phyloP scores from a whole-genome alignment of 768 basidiomycete species.

The Basidioascus undulatus region DNA sequence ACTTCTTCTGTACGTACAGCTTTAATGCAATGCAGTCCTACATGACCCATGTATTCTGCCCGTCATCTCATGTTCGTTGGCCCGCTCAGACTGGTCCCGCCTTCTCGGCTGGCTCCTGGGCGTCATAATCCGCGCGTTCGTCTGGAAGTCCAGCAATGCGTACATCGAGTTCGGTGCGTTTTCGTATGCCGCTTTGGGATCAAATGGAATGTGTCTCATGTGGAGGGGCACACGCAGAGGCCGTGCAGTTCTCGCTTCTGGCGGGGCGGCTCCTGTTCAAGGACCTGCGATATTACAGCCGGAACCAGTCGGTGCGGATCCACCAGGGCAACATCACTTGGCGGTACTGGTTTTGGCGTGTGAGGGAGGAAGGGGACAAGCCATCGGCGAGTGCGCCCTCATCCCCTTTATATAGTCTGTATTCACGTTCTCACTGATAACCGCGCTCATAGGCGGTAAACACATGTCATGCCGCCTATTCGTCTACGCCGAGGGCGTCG shows the following conservation, averaged over 20 bases:
- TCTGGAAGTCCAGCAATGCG: conserved; percentile 53
- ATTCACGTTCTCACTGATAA: no score
- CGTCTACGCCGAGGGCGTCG: conserved; percentile 55
- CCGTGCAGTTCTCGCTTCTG: conserved; percentile 72
- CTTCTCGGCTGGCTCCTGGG: conserved; percentile 46
- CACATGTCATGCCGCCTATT: conserved; percentile 62
- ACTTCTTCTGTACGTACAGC: no score
- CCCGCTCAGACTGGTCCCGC: conserved; percentile 79
- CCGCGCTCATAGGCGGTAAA: no score
- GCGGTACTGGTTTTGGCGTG: conserved; percentile 76
- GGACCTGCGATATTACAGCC: conserved; percentile 69
- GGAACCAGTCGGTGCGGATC: conserved; percentile 67
- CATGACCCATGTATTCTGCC: no score
- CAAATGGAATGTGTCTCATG: not conserved
- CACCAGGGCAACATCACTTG: conserved; percentile 70
- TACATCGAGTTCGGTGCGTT: conserved; percentile 60
- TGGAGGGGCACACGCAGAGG: conserved; percentile 28
- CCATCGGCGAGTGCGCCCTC: conserved; percentile 22
- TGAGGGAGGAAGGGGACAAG: conserved; percentile 50
- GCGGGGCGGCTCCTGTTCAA: conserved; percentile 70
- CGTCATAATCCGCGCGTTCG: conserved; percentile 37
- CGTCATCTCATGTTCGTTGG: no score
- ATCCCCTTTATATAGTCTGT: no score
- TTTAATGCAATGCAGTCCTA: no score
- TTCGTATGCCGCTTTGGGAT: not conserved